Evolutionary conservation across 306 rosid species (phyloP), one percentile per base, ranked within the genome.

Genomic region (Sphenostylis stenocarpa): DNA sequence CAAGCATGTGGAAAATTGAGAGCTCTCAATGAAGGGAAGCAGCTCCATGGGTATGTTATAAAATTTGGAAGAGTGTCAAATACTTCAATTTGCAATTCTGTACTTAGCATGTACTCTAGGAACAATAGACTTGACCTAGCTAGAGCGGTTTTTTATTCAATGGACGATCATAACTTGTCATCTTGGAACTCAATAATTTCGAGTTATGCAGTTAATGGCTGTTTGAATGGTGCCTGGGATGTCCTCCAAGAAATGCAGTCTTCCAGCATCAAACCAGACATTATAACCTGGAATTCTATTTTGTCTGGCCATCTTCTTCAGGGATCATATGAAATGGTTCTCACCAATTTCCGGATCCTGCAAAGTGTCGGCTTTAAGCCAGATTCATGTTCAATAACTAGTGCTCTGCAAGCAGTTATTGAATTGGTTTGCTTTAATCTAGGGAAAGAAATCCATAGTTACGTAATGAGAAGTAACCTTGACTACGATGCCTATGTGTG

Each of bases 161-260:
- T 85, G 88, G 80, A 72, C 77, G 85, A 77, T 72, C 85, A 39
- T 75, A 76, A 80, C 79, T 31, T 84, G 53, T 85, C 89, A 6
- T 84, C 96, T n/a, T 89, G 97, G 97, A 89, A 91, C 73, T 84
- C 92, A 1, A 84, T 89, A 19, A 89, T 91, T 80, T 77, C 87
- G 9, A 80, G 87, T 55, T 85, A 83, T 77, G 82, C 90, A 7
- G 43, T 51, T 12, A 57, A 71, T 77, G 87, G 92, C 60, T 48
- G 65, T 66, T 75, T 84, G 79, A 73, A 70, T 81, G 86, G 83
- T 81, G 90, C 89, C 55, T 60, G 81, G 87, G 67, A 51, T 77
- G 56, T 77, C 64, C 72, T 81, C 53, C 55, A 73, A 7, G 43
- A 82, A 84, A 89, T 89, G 92, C 78, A 80, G 48, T 68, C 67